phyloP scores from a whole-genome alignment of 108 stramenopile genomes.

The Conticribra guillardii region DNA sequence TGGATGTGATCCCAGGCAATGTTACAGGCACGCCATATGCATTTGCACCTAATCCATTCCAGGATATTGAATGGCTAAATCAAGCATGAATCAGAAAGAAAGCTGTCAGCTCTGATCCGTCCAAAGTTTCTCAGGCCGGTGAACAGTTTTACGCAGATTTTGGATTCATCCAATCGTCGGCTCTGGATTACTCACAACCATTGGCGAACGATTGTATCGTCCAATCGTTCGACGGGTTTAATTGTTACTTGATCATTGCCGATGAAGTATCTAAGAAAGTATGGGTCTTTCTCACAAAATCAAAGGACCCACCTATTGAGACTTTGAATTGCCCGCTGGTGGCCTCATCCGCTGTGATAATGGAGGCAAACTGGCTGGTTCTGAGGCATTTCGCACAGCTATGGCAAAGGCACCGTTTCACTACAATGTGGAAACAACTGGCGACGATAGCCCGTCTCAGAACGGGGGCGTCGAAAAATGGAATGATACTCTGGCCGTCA shows the following conservation, averaged over 20 bases:
- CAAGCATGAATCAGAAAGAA: too few species aligned
- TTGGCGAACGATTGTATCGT: slow-evolving; percentile 2
- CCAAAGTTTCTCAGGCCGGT: background rate
- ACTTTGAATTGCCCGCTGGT: background rate
- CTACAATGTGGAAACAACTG: background rate
- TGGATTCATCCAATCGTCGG: slow-evolving; percentile 2
- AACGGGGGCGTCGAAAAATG: background rate
- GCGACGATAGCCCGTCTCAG: background rate
- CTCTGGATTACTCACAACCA: background rate
- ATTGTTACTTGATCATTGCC: slow-evolving; percentile 3
- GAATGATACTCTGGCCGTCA: background rate
- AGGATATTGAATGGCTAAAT: too few species aligned
- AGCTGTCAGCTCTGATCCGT: background rate
- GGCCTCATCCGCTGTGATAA: slow-evolving; percentile 9
- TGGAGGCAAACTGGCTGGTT: slow-evolving; percentile 8
- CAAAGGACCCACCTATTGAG: slow-evolving; percentile 13
- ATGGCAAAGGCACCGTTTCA: background rate
- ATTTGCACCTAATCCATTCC: too few species aligned
- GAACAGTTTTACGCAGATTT: slow-evolving; percentile 5
- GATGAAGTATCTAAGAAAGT: background rate
- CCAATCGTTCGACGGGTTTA: slow-evolving; percentile 6
- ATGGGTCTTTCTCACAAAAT: slow-evolving; percentile 20
- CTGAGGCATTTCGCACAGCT: background rate
- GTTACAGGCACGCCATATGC: too few species aligned
- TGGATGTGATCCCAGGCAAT: too few species aligned